phyloP scores from a whole-genome alignment of 2,329 filamentous ascomycete species.

The Scorias spongiosa region DNA sequence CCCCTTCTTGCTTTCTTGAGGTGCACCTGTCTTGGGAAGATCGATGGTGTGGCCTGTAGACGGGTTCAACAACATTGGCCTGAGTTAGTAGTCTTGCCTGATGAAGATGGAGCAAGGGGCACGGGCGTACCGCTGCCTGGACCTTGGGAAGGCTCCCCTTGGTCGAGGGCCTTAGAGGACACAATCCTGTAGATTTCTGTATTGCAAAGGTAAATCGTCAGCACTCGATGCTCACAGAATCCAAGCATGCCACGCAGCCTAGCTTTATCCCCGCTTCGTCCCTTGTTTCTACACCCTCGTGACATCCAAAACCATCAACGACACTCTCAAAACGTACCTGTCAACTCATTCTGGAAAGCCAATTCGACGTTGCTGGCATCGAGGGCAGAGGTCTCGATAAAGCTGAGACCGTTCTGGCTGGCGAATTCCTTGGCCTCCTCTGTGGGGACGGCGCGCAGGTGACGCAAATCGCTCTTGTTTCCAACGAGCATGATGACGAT shows the following conservation, averaged over 20 bases:
- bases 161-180: constrained; percentile 90
- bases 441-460: constrained; percentile 89
- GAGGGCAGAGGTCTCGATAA: constrained; percentile 97
- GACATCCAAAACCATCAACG: not conserved
- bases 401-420: constrained; percentile 63
- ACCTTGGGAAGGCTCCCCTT: constrained; percentile 66
- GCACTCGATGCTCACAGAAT: not conserved
- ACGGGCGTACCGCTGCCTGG: constrained; percentile 61
- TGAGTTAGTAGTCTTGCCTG: constrained; percentile 62
- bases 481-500: constrained; percentile 93
- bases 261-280: too few relatives aligned
- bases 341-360: constrained; percentile 98
- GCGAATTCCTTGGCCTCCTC: constrained; percentile 98
- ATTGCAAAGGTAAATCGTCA: not conserved
- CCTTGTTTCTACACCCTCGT: too few relatives aligned
- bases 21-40: not conserved
- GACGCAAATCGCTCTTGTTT: constrained; percentile 99
- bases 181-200: constrained; percentile 98
- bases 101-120: constrained; percentile 66
- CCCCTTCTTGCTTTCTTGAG: not conserved
- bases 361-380: constrained; percentile 98
- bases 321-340: constrained; percentile 46
- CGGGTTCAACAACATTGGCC: constrained; percentile 59
- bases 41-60: not conserved
- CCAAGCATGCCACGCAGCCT: too few relatives aligned